Base-by-base conservation (phyloP, 2,329 filamentous ascomycete genomes). In the Aspergillus glaucus region DNA sequence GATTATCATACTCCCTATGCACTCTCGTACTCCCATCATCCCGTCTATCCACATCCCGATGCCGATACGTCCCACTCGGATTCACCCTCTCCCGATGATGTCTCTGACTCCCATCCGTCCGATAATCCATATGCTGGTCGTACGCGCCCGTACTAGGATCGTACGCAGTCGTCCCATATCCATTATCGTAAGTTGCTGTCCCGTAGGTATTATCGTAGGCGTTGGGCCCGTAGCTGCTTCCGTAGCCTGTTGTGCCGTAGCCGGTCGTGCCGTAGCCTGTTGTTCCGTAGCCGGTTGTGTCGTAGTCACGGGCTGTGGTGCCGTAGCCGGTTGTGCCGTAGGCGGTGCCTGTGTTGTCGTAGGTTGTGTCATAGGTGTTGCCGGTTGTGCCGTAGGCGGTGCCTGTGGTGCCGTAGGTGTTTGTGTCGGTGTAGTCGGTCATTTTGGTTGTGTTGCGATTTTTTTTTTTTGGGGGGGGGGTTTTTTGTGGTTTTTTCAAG, bases 51-150 rank as follows among this genome's bases (percentile, higher is more conserved):
- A 66, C 63, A 40, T 67, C 64, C 12, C 63, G 60, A 49, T 65
- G 64, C 43, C 62, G 60, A 49, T 66, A 66, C 43, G 58, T 58
- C 1, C 64, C 63, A 8, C 45, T 58, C 4, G 56, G 47, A 50
- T 64, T 58, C 42, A 65, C 55, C 24, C 62, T 53, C 56, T 67
- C 63, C 7, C 63, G 62, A 41, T 67, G 64, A 48, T 65, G 61
- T 37, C 62, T 53, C 8, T 55, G 58, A 8, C 51, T 46, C 22
- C 47, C 58, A 32, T 58, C 59, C 14, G 56, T 58, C 21, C 56
- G 50, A 47, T 65, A 67, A 49, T 67, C 64, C 36, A 67, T 56
- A 43, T 67, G 64, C 43, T 67, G 64, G 45, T 67, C 64, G 22
- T 67, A 67, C 15, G 64, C 58, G 17, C 59, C 61, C 14, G 49